phyloP scores from a whole-genome alignment of 257 asterid species.

The Fraxinus excelsior region DNA sequence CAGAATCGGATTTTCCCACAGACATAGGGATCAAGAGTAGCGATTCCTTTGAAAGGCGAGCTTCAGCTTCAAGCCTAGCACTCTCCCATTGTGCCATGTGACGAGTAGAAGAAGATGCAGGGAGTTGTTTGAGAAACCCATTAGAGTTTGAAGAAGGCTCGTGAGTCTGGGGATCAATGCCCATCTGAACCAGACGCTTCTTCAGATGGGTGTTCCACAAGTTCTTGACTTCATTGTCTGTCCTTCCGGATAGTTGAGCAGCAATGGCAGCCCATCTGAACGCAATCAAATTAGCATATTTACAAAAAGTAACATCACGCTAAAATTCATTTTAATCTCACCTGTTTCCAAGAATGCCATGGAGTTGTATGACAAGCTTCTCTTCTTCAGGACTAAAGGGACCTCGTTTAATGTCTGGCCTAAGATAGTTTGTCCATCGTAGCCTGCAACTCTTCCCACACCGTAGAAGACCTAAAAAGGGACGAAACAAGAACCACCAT shows the following conservation, averaged over 20 bases:
- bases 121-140: constrained; percentile 30
- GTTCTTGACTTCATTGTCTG: constrained; percentile 95
- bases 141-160: constrained; percentile 45
- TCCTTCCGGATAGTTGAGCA: constrained; percentile 82
- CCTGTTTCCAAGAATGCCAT: constrained; percentile 97
- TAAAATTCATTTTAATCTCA: background rate
- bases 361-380: constrained; percentile 88
- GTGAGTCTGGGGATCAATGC: constrained; percentile 85
- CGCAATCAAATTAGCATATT: background rate
- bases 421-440: constrained; percentile 89
- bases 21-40: constrained; percentile 43
- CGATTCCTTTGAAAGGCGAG: constrained; percentile 77
- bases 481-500: background rate
- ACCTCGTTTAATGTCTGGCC: constrained; percentile 93
- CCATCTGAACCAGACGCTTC: constrained; percentile 70
- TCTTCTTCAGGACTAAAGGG: constrained; percentile 78
- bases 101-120: constrained; percentile 66
- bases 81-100: constrained; percentile 99
- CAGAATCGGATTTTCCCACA: constrained; percentile 34
- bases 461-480: constrained; percentile 70
- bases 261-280: constrained; percentile 96
- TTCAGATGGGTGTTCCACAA: constrained; percentile 94
- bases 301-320: background rate
- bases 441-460: constrained; percentile 97
- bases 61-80: constrained; percentile 93